These are phyloP conservation scores for Kuraishia hungarica DNA, from an alignment of 805 yeast genomes.

Conservation along the genomic window DNA sequence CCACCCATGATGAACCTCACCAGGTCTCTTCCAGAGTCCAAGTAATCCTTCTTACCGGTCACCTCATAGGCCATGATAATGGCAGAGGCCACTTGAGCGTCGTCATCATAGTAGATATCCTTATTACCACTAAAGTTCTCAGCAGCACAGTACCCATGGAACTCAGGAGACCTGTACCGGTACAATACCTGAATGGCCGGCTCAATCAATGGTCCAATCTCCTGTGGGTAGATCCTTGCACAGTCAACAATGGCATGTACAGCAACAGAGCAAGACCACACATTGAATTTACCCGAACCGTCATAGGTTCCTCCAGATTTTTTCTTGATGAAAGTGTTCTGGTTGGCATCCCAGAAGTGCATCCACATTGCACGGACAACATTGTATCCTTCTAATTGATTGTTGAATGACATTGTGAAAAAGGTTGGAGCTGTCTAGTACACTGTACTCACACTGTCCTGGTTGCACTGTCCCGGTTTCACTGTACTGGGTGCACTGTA, in stretches of 20 bases:
- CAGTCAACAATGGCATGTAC: conserved; percentile 64
- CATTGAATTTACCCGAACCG: conserved; percentile 44
- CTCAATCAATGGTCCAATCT: conserved; percentile 42
- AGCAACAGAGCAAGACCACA: conserved; percentile 65
- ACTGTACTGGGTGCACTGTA: too few relatives aligned
- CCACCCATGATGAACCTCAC: conserved; percentile 60
- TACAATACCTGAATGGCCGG: conserved; percentile 42
- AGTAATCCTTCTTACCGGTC: conserved; percentile 42
- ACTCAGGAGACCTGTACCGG: conserved; percentile 39
- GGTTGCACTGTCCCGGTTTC: too few relatives aligned
- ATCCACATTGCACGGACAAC: conserved; percentile 33
- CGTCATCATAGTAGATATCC: conserved; percentile 68
- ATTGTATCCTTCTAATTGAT: conserved; percentile 28
- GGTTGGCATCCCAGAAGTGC: conserved; percentile 27
- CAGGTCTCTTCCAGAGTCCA: conserved; percentile 49
- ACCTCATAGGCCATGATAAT: conserved; percentile 61
- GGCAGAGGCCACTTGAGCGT: conserved; percentile 65
- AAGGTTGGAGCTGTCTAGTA: too few relatives aligned
- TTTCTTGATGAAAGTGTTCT: conserved; percentile 25
- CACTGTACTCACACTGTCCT: too few relatives aligned
- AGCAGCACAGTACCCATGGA: conserved; percentile 58
- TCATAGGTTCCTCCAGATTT: conserved; percentile 37
- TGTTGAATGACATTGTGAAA: conserved; percentile 15
- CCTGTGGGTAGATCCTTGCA: conserved; percentile 42
- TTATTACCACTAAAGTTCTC: conserved; percentile 48